Evolutionary conservation across 129 eudicot species (phyloP).

Genomic region (Logfia minima): DNA sequence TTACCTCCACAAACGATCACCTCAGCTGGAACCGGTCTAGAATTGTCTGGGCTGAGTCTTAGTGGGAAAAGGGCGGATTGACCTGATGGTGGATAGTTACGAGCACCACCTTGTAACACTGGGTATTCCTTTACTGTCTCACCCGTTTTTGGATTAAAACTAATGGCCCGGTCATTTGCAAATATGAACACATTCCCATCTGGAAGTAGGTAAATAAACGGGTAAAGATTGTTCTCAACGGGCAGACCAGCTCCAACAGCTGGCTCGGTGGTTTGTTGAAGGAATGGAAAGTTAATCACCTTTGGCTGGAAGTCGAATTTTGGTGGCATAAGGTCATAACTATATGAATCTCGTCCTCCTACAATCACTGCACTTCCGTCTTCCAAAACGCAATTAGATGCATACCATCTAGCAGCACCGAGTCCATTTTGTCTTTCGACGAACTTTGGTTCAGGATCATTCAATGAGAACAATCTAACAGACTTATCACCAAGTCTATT

Average conservation of each 20-base stretch:
- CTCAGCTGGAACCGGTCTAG: slow-evolving; percentile 27
- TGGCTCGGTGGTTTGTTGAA: slow-evolving; percentile 29
- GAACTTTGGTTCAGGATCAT: slow-evolving; percentile 35
- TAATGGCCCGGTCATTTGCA: slow-evolving; percentile 61
- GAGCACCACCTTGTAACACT: slow-evolving; percentile 56
- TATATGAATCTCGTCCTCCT: slow-evolving; percentile 32
- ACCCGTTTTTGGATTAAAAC: slow-evolving; percentile 47
- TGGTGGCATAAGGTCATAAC: slow-evolving; percentile 28
- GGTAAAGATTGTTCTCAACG: slow-evolving; percentile 81
- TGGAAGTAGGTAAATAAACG: slow-evolving; percentile 57
- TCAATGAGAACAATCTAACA: slow-evolving; percentile 33
- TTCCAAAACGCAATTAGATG: slow-evolving; percentile 25
- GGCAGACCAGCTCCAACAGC: background rate
- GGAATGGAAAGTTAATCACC: slow-evolving; percentile 23
- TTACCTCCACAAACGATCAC: slow-evolving; percentile 82
- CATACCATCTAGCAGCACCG: slow-evolving; percentile 55
- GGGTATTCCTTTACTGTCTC: slow-evolving; percentile 44
- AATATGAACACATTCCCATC: slow-evolving; percentile 73
- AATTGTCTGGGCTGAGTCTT: slow-evolving; percentile 28
- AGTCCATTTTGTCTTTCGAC: slow-evolving; percentile 40
- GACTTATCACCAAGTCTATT: slow-evolving; percentile 36
- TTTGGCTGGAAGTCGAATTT: slow-evolving; percentile 13
- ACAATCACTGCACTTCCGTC: slow-evolving; percentile 28
- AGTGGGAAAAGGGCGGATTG: slow-evolving; percentile 69
- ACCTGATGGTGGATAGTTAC: slow-evolving; percentile 83